Conservation (phyloP, 2,329 filamentous ascomycete species). For the Dothideomycetidae sp. region DNA sequence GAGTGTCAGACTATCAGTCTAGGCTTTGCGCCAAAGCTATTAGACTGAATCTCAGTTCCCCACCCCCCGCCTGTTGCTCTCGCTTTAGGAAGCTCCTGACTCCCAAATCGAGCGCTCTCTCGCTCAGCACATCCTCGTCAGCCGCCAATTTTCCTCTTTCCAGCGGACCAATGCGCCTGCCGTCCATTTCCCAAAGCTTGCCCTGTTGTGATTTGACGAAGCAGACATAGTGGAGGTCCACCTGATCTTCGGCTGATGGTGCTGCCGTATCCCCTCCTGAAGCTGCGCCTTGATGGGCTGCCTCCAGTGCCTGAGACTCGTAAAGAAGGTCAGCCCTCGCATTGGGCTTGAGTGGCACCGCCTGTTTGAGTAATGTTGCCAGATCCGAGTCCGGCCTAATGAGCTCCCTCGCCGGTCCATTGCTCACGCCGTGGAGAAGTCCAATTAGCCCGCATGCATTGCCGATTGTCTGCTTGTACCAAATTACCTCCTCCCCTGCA, state of each 20-base stretch:
- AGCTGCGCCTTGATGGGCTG: constrained; percentile 66
- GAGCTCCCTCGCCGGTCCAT: constrained; percentile 53
- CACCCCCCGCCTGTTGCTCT: constrained; percentile 40
- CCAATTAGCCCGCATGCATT: constrained; percentile 91
- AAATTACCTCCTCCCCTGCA: constrained; percentile 60
- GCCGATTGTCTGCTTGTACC: constrained; percentile 90
- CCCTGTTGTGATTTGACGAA: constrained; percentile 70
- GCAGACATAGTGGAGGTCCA: constrained; percentile 94
- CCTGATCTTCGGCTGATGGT: constrained; percentile 60
- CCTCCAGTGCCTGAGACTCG: constrained; percentile 57
- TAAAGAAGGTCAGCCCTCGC: constrained; percentile 64
- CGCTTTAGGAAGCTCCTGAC: constrained; percentile 45
- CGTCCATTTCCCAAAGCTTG: constrained; percentile 67
- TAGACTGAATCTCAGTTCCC: constrained; percentile 49
- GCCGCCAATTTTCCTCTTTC: constrained; percentile 38
- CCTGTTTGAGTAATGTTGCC: constrained; percentile 49
- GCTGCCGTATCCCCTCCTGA: constrained; percentile 62
- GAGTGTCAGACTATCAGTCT: constrained; percentile 37
- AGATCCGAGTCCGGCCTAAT: constrained; percentile 46
- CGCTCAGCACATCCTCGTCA: constrained; percentile 43
- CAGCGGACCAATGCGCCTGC: constrained; percentile 56
- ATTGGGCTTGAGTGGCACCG: constrained; percentile 52
- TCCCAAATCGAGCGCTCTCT: constrained; percentile 60
- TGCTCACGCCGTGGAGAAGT: constrained; percentile 65
- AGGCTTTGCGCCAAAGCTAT: constrained; percentile 44